Evolutionary conservation across 306 rosid species (phyloP), one percentile per base, ranked within the genome.

Genomic region (Nissolia schottii): DNA sequence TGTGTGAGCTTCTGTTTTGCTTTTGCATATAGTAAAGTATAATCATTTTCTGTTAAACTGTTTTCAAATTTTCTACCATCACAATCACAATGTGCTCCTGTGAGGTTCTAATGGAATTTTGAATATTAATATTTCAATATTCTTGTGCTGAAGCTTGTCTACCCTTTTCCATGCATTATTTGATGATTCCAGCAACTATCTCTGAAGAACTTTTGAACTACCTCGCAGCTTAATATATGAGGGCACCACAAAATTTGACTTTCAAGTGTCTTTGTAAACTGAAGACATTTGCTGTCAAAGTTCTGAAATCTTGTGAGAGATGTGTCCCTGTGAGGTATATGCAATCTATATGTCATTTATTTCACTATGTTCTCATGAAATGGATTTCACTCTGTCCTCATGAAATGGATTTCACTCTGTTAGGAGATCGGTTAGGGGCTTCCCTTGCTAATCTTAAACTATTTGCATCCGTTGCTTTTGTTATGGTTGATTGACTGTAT

Each of bases 51-150:
- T 59, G 75, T 31, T 35, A 22, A 57, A 37, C 35, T 23, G 16
- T 49, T 46, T 77, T 25, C 49, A 77, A 46, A 68, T 27, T 77
- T 59, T 59, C 29, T 24, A 46, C 10, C 35, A 48, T 35, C 34
- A 58, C 46, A 58, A 19, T 50, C n/a, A n/a, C n/a, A n/a, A n/a
- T n/a, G n/a, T 16, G 54, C 18, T 34, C 6, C 59, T 29, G 38
- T 31, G 29, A 20, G 57, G 58, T 64, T 65, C 16, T 15, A 40
- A 34, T 66, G 50, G 50, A 75, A 66, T 28, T 64, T 75, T 28
- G 13, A 16, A 32, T 38, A 38, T 20, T 32, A 35, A 45, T 45
- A 76, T 67, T 43, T 56, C 14, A 6, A 67, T n/a, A 57, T 76
- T 40, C 60, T 4, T 59, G 11, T 16, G 63, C 48, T 20, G 27